Base-by-base conservation (phyloP, 2,329 filamentous ascomycete genomes). In the Ceratocystis cacaofunesta region DNA sequence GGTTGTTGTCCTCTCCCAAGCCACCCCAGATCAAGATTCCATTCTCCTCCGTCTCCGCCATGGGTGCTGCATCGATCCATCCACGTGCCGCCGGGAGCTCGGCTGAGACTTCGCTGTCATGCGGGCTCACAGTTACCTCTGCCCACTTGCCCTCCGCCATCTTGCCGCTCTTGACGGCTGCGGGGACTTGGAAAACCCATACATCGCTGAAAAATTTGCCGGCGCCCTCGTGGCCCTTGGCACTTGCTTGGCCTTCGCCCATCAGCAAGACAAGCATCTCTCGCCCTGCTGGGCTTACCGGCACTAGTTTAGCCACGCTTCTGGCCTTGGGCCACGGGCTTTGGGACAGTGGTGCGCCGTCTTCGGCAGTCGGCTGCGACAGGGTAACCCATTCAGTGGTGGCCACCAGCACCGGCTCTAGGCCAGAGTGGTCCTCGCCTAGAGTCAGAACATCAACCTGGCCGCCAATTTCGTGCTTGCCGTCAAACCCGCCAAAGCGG, bases 401-500 rank as follows among this genome's bases (percentile, higher is more conserved):
- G 6, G 81, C 78, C 30, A 75, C 74, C 22, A 86, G 72, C 25
- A 76, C 76, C 22, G 82, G 75, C 69, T 85, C 82, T 36, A 78
- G 78, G 58, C 73, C 74, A 57, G 75, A 75, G 43, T 75, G 74
- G 68, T 81, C 76, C n/a, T 85, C 74, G 19, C 75, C 78, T 8
- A 87, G 77, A 65, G 81, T 78, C 19, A 87, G 72, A 66, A 87
- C 80, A 71, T 95, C 89, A 12, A 95, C 71, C 67, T 80, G 79
- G 0, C 88, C 89, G 17, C 89, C 89, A 61, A 89, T 78, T 71
- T 92, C 87, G 0, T 72, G 76, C 57, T 79, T 77, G 0, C 88
- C 89, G 72, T 92, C 88, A 70, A 86, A 92, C 0, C 90, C 90
- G 68, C 90, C 89, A 77, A 90, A 92, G 32, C 90, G 82, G 75